Conservation (phyloP, 306 rosid species). For the Vigna unguiculata region DNA sequence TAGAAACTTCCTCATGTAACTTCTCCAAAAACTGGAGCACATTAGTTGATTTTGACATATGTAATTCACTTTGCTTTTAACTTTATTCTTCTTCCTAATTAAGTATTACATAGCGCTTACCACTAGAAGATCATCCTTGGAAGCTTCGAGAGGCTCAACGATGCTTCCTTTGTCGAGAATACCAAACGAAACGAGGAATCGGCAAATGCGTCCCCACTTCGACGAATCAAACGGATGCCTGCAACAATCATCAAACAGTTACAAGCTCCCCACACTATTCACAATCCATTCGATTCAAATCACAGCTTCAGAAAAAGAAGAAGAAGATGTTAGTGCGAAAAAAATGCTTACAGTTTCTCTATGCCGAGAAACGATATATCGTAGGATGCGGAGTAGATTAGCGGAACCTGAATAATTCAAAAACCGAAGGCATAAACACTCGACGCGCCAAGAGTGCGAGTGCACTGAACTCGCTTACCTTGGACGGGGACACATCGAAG, state of each 20-base stretch:
- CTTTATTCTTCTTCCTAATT: neutral
- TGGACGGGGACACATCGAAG: slow-evolving; percentile 71
- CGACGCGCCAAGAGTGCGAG: neutral
- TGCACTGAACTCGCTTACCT: slow-evolving; percentile 52
- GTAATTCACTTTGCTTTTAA: neutral
- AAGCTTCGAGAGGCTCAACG: slow-evolving; percentile 89
- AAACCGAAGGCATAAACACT: slow-evolving; percentile 3
- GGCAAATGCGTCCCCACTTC: slow-evolving; percentile 87
- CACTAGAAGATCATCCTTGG: slow-evolving; percentile 86
- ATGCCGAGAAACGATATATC: slow-evolving; percentile 85
- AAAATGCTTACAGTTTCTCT: slow-evolving; percentile 78
- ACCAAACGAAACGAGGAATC: slow-evolving; percentile 64
- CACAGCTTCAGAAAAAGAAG: neutral
- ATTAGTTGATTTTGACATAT: neutral
- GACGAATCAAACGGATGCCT: slow-evolving; percentile 98
- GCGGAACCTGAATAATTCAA: slow-evolving; percentile 72
- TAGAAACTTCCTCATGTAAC: neutral
- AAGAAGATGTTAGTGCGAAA: neutral
- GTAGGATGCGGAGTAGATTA: slow-evolving; percentile 76
- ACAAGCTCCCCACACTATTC: neutral
- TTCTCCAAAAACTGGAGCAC: neutral
- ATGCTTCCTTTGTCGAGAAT: slow-evolving; percentile 56
- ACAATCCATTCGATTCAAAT: neutral
- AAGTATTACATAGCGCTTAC: slow-evolving; percentile 47
- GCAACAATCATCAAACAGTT: slow-evolving; percentile 31